Base-by-base conservation (phyloP, 345 rosid genomes). In the Rubroshorea leprosula region DNA sequence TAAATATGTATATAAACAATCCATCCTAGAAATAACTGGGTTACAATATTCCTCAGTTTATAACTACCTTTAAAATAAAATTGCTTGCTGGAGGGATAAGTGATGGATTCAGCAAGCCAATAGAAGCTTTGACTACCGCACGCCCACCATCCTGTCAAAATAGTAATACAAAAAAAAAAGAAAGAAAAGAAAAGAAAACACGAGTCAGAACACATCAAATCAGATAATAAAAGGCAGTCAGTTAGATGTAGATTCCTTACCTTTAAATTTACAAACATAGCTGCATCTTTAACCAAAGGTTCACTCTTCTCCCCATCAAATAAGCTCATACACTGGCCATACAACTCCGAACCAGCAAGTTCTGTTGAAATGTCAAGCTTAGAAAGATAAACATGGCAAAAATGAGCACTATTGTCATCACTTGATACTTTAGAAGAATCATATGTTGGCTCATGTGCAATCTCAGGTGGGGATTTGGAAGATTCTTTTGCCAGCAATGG, bases 331-430 rank as follows among this genome's bases (percentile, higher is more conserved):
- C 78, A 78, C 64, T 66, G 74, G 60, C 63, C 62, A 70, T 58
- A 77, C 78, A 87, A 57, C 69, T 89, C 94, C 0, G 86, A 67
- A 71, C 76, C 78, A 54, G 84, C 74, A 64, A 93, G 94, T 62
- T 90, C 89, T 29, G 70, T 55, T 3, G 99, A 89, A 63, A 93
- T 73, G 76, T 93, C 97, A 53, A 93, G 82, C 78, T 79, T 85
- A 43, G 97, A 85, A 47, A 93, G 86, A 80, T 93, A 89, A 62
- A 75, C 73, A 55, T 59, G 49, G 46, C 69, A 60, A 73, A 54
- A 54, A 27, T 51, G 63, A 38, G 74, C 62, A 56, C 22, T 29
- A 62, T 38, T 62, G 50, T 72, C 72, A 52, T 27, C 67, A 47
- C 47, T 70, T 23, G 76, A 66, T 9, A 27, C 12, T 69, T 74